A percentile compares a stretch with the other conserved stretches of the same genome.
phyloP scores from a whole-genome alignment of 345 rosid genomes.

The Linum lewisii region DNA sequence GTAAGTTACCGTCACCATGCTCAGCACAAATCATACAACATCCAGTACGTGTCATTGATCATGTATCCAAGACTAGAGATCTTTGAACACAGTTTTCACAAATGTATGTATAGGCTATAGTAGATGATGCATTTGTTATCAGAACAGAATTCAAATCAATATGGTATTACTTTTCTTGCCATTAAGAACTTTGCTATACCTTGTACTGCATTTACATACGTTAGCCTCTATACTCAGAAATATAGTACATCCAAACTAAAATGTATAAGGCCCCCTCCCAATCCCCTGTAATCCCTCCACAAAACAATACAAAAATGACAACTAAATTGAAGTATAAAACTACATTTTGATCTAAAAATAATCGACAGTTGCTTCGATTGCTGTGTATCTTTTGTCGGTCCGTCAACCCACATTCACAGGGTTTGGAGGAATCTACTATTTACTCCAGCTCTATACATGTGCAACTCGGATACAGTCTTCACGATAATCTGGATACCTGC shows the following conservation, averaged over 20 bases:
- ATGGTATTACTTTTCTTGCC: background rate
- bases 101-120: too few relatives aligned
- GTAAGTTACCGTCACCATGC: too few relatives aligned
- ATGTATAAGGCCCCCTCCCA: background rate
- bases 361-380: background rate
- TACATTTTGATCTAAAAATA: background rate
- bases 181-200: background rate
- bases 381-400: background rate
- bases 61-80: too few relatives aligned
- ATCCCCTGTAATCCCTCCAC: background rate
- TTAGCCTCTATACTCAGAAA: background rate
- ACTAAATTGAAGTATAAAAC: background rate
- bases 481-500: slow-evolving; percentile 49
- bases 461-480: slow-evolving; percentile 44
- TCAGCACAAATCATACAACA: too few relatives aligned
- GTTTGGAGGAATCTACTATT: slow-evolving; percentile 51
- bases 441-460: slow-evolving; percentile 78
- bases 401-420: slow-evolving; percentile 5
- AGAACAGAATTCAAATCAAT: background rate
- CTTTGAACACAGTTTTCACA: too few relatives aligned
- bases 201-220: background rate
- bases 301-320: background rate
- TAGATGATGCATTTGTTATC: too few relatives aligned
- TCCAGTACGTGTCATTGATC: too few relatives aligned
- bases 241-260: background rate